phyloP scores from a whole-genome alignment of 345 rosid species.

The Hibiscus mutabilis region DNA sequence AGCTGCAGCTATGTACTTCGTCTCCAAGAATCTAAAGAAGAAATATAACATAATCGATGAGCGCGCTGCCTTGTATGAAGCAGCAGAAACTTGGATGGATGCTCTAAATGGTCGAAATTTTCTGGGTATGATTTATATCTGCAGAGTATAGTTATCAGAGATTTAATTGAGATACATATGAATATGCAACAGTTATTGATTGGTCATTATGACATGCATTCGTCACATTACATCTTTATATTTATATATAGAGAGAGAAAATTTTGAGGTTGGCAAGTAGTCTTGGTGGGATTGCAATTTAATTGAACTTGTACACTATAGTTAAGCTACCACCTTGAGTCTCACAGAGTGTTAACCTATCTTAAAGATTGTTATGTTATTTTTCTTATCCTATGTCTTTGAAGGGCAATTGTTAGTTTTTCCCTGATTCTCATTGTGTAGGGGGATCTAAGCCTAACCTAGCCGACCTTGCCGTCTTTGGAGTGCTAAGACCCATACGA shows the following conservation, averaged over 20 bases:
- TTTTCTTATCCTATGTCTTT: constrained; percentile 1
- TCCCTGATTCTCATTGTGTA: constrained; percentile 3
- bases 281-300: neutral
- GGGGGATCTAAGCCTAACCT: constrained; percentile 60
- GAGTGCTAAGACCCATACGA: constrained; percentile 61
- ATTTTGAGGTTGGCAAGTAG: neutral
- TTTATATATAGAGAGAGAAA: neutral
- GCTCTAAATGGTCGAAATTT: constrained; percentile 51
- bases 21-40: constrained; percentile 60
- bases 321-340: neutral
- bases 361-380: neutral
- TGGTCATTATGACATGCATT: neutral
- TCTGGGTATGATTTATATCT: constrained; percentile 32
- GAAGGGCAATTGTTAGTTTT: neutral
- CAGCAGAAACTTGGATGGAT: constrained; percentile 67
- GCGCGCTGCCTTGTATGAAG: constrained; percentile 52
- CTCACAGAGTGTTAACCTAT: neutral
- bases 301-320: neutral
- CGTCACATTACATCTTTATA: neutral
- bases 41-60: constrained; percentile 63
- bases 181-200: neutral
- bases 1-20: constrained; percentile 66
- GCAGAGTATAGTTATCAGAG: neutral
- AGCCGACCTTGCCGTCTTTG: constrained; percentile 62
- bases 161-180: neutral